Evolutionary conservation across 306 rosid species (phyloP).

Genomic region (Pyrus bretschneideri): DNA sequence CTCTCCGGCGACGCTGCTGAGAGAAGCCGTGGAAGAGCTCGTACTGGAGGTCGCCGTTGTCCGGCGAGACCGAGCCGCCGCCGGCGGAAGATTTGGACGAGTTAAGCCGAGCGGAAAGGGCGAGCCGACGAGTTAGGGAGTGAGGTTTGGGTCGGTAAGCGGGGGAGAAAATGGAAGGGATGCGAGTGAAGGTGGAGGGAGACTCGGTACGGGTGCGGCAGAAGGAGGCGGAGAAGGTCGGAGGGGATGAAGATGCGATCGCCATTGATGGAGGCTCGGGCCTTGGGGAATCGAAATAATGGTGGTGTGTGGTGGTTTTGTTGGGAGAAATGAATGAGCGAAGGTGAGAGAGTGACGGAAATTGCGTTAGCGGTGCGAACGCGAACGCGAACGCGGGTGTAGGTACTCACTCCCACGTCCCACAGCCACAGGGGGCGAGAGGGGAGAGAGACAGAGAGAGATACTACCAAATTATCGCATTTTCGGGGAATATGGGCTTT

Average conservation of each 20-base stretch:
- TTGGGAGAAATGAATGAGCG: not conserved
- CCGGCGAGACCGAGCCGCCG: conserved; percentile 55
- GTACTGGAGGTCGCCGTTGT: conserved; percentile 47
- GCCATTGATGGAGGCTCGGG: conserved; percentile 40
- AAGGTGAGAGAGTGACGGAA: not conserved
- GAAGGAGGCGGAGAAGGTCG: conserved; percentile 53
- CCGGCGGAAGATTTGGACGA: conserved; percentile 52
- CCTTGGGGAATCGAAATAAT: conserved; percentile 7
- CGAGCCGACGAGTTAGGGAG: conserved; percentile 21
- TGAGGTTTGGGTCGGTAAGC: conserved; percentile 27
- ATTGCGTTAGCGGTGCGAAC: not conserved
- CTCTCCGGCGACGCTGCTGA: conserved; percentile 42
- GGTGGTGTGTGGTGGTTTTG: not conserved
- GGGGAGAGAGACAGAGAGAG: not conserved
- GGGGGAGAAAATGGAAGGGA: conserved; percentile 33
- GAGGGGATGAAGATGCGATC: conserved; percentile 53
- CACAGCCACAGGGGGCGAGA: not conserved
- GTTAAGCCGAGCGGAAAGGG: conserved; percentile 46
- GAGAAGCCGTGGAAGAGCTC: conserved; percentile 60
- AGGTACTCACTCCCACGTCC: not conserved
- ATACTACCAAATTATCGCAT: not conserved
- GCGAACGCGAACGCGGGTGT: not conserved
- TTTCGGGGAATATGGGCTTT: not conserved
- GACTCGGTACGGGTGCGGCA: conserved; percentile 26
- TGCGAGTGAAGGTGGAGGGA: conserved; percentile 23